These are phyloP conservation scores for Aschersonia sp. DNA, from an alignment of 2,329 filamentous ascomycete species.

Conservation along the genomic window DNA sequence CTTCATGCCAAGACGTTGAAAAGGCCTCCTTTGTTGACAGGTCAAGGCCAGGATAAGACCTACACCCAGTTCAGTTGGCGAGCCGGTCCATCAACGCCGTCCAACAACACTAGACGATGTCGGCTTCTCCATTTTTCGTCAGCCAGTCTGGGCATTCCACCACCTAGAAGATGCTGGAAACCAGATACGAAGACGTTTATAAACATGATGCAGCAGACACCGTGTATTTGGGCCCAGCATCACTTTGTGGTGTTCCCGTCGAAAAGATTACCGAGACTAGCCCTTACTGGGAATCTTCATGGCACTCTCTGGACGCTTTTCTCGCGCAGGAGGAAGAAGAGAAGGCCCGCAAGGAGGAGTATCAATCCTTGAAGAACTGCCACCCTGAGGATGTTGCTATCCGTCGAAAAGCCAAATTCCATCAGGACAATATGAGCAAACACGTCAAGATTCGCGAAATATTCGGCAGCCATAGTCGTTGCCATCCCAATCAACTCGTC, in stretches of 20 bases:
- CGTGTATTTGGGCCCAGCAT: constrained; percentile 10
- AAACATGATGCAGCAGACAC: constrained; percentile 8
- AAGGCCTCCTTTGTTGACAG: no score
- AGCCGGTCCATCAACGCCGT: no score
- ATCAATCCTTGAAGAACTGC: not conserved
- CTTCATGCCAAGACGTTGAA: no score
- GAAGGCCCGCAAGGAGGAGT: constrained; percentile 7
- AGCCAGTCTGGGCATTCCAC: not conserved
- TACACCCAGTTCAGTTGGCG: no score
- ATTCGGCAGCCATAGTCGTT: constrained; percentile 13
- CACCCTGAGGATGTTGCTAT: constrained; percentile 5
- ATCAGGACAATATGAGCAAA: constrained; percentile 17
- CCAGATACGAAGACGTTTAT: constrained; percentile 7
- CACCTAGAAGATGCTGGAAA: constrained; percentile 3
- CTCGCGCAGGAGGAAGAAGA: constrained; percentile 12
- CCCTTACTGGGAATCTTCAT: constrained; percentile 15
- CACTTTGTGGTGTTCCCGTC: constrained; percentile 13
- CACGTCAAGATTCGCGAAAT: constrained; percentile 18
- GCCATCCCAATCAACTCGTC: constrained; percentile 23
- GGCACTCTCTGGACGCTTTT: constrained; percentile 15
- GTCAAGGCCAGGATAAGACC: no score
- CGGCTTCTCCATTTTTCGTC: not conserved
- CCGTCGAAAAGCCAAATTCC: constrained; percentile 8
- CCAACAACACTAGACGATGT: not conserved
- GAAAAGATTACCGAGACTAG: constrained; percentile 13